Evolutionary conservation across 1,139 yeast species (phyloP).

Genomic region (Hemisphaericaspora subhashii): DNA sequence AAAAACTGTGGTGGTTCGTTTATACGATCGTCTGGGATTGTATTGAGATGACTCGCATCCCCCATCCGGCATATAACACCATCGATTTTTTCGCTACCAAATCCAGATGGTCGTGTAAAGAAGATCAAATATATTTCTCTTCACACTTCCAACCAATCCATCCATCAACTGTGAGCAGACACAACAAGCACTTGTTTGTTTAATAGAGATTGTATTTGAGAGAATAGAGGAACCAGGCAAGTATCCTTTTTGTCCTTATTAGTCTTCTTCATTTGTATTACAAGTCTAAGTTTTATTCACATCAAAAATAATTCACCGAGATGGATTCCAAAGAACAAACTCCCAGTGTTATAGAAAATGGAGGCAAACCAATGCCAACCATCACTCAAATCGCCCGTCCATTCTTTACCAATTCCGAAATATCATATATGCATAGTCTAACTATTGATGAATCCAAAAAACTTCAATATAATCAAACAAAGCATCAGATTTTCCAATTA

Average conservation of each 20-base stretch:
- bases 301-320: neutral
- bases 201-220: too few species aligned
- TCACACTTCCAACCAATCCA: too few species aligned
- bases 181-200: too few species aligned
- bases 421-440: conserved; percentile 50
- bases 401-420: conserved; percentile 57
- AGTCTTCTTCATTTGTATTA: too few species aligned
- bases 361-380: conserved; percentile 17
- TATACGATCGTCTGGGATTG: neutral
- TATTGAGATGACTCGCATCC: too few species aligned
- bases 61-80: conserved; percentile 1
- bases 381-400: conserved; percentile 61
- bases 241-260: too few species aligned
- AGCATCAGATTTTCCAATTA: conserved; percentile 54
- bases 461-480: conserved; percentile 49
- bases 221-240: too few species aligned
- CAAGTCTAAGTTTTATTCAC: too few species aligned
- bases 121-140: too few species aligned
- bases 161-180: too few species aligned
- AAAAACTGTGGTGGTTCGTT: neutral
- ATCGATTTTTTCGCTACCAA: neutral
- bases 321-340: conserved; percentile 11
- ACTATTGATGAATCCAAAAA: conserved; percentile 53
- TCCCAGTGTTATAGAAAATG: conserved; percentile 7
- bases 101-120: neutral